A percentile compares a stretch with the other conserved stretches of the same genome.
Evolutionary conservation across 2,329 filamentous ascomycete genomes (phyloP).

Genomic region (Tetracladium maxilliforme): DNA sequence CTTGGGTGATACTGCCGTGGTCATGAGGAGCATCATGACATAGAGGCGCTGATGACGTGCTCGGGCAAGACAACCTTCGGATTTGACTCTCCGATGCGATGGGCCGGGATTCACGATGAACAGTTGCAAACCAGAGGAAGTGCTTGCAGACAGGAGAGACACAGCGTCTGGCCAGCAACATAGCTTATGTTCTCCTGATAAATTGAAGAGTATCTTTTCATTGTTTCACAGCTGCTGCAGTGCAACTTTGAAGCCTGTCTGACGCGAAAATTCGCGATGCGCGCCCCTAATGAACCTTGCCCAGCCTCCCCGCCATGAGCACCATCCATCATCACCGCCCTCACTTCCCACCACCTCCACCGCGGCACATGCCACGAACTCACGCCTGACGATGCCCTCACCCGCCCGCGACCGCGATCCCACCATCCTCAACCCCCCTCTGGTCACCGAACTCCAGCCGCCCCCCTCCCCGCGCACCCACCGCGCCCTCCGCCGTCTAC

Average conservation of each 20-base stretch:
- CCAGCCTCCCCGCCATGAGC: neutral
- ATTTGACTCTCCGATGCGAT: too few relatives aligned
- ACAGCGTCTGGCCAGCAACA: too few relatives aligned
- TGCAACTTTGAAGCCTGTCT: neutral
- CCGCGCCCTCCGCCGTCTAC: slow-evolving; percentile 55
- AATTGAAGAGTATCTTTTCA: too few relatives aligned
- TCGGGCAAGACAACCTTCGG: too few relatives aligned
- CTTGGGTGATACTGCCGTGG: too few relatives aligned
- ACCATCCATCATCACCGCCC: neutral
- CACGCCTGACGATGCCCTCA: slow-evolving; percentile 2
- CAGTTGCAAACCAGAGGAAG: too few relatives aligned
- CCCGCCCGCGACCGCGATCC: slow-evolving; percentile 12
- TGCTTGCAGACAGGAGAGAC: too few relatives aligned
- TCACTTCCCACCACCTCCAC: slow-evolving; percentile 1
- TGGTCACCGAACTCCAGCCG: slow-evolving; percentile 31
- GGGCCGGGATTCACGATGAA: too few relatives aligned
- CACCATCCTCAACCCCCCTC: slow-evolving; percentile 14
- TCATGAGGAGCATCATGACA: too few relatives aligned
- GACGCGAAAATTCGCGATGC: slow-evolving; percentile 1
- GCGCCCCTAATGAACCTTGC: neutral
- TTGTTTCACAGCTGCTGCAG: neutral
- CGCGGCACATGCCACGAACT: neutral
- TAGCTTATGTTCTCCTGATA: too few relatives aligned
- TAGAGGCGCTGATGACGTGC: too few relatives aligned
- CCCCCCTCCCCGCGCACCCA: slow-evolving; percentile 50